phyloP scores from a whole-genome alignment of 2,329 filamentous ascomycete species.

The Phaeomoniella chlamydospora region DNA sequence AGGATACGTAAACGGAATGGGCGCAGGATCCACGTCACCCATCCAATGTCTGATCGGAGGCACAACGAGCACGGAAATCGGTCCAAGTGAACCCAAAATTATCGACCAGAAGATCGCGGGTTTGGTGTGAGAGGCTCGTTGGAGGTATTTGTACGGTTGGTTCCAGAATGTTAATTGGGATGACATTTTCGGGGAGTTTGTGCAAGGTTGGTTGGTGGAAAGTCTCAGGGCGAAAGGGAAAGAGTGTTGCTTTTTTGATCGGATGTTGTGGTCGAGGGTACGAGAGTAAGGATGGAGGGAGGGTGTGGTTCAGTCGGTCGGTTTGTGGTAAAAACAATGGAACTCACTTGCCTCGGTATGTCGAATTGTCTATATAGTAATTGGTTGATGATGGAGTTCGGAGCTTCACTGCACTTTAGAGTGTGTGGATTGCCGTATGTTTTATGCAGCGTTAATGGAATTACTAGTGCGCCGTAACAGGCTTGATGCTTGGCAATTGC shows the following conservation, averaged over 20 bases:
- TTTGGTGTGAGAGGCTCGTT: slow-evolving; percentile 76
- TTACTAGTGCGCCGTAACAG: too few relatives aligned
- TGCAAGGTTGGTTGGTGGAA: slow-evolving; percentile 4
- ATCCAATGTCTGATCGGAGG: slow-evolving; percentile 59
- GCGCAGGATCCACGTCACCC: slow-evolving; percentile 58
- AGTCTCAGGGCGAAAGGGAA: slow-evolving; percentile 5
- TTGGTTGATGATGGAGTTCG: too few relatives aligned
- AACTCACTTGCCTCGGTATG: too few relatives aligned
- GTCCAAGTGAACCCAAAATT: slow-evolving; percentile 58
- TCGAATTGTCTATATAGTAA: too few relatives aligned
- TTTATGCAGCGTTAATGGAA: too few relatives aligned
- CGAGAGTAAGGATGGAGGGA: not conserved
- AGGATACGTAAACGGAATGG: slow-evolving; percentile 81
- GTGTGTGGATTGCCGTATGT: too few relatives aligned
- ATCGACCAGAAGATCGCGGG: slow-evolving; percentile 86
- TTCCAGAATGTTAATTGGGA: slow-evolving; percentile 65
- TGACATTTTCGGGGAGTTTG: slow-evolving; percentile 23
- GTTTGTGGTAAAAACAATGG: too few relatives aligned
- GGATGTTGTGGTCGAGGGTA: not conserved
- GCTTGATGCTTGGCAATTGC: too few relatives aligned
- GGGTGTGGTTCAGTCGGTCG: not conserved
- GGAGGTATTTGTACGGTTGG: slow-evolving; percentile 67
- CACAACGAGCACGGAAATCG: slow-evolving; percentile 52
- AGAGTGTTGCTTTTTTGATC: slow-evolving; percentile 10
- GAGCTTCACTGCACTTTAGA: too few relatives aligned